Evolutionary conservation across 1,284 basidiomycete species (phyloP).

Genomic region (Peniophora sp.): DNA sequence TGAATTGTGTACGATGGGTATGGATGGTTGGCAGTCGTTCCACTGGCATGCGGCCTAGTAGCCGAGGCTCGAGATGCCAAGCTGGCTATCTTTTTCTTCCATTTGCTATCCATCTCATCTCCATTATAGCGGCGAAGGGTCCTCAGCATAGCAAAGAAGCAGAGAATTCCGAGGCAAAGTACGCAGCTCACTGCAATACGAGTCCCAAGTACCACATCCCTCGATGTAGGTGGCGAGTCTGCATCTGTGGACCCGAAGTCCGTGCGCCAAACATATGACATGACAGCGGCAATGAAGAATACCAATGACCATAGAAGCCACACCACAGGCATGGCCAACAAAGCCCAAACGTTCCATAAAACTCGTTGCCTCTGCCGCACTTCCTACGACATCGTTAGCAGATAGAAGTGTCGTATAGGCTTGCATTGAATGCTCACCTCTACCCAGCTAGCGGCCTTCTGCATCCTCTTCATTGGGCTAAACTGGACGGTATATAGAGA

Average conservation of each 20-base stretch:
- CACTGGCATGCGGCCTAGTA: no score
- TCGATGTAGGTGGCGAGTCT: not conserved
- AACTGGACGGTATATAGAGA: slow-evolving; percentile 76
- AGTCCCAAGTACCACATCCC: not conserved
- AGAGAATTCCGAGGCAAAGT: not conserved
- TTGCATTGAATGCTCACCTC: slow-evolving; percentile 23
- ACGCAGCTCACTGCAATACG: not conserved
- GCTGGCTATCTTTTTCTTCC: not conserved
- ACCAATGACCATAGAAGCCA: slow-evolving; percentile 79
- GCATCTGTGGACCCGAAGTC: slow-evolving; percentile 30
- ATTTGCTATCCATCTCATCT: not conserved
- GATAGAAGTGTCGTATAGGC: not conserved
- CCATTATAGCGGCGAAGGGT: not conserved
- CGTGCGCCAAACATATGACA: slow-evolving; percentile 67
- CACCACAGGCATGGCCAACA: slow-evolving; percentile 64
- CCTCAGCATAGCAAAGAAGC: not conserved
- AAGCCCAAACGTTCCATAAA: slow-evolving; percentile 76
- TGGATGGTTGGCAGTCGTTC: no score
- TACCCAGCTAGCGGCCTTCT: slow-evolving; percentile 67
- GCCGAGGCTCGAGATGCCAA: no score
- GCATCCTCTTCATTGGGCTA: slow-evolving; percentile 69
- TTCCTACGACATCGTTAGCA: slow-evolving; percentile 29
- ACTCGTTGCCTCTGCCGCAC: slow-evolving; percentile 57
- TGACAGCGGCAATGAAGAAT: slow-evolving; percentile 55
- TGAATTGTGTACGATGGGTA: no score